Evolutionary conservation across 2,329 filamentous ascomycete genomes (phyloP).

Genomic region (Dryadomyces sulphureus): DNA sequence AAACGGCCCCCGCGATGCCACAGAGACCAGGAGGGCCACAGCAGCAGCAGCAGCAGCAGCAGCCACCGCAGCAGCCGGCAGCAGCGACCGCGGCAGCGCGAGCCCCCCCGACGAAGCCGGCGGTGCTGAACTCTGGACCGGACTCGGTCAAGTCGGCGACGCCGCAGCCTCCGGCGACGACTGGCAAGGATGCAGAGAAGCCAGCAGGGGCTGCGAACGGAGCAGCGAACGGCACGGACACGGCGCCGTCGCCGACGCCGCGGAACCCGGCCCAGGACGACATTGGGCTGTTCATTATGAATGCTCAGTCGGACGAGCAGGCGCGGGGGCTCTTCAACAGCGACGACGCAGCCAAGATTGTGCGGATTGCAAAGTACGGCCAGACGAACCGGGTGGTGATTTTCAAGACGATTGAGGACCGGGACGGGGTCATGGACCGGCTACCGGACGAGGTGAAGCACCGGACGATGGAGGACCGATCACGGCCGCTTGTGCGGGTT

Average conservation of each 20-base stretch:
- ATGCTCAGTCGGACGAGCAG: slow-evolving; percentile 69
- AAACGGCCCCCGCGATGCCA: slow-evolving; percentile 9
- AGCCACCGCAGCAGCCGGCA: neutral
- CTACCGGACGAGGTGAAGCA: slow-evolving; percentile 66
- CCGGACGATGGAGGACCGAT: slow-evolving; percentile 54
- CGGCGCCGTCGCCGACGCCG: slow-evolving; percentile 40
- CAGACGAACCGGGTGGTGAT: slow-evolving; percentile 73
- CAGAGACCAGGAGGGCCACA: slow-evolving; percentile 23
- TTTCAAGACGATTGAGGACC: slow-evolving; percentile 67
- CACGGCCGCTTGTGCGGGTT: slow-evolving; percentile 68
- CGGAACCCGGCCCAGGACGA: slow-evolving; percentile 51
- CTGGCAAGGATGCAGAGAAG: slow-evolving; percentile 46
- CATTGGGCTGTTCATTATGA: slow-evolving; percentile 80
- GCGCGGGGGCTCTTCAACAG: slow-evolving; percentile 69
- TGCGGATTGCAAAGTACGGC: slow-evolving; percentile 64
- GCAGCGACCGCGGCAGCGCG: no score
- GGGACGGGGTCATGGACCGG: slow-evolving; percentile 62
- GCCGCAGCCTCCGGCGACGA: slow-evolving; percentile 29
- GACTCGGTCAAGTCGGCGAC: slow-evolving; percentile 25
- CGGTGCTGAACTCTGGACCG: slow-evolving; percentile 18
- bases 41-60: slow-evolving; percentile 15
- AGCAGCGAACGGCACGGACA: slow-evolving; percentile 34
- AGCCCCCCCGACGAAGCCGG: slow-evolving; percentile 21
- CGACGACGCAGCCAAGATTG: slow-evolving; percentile 70
- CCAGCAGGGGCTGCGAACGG: slow-evolving; percentile 34